Evolutionary conservation across 768 basidiomycete genomes (phyloP).

Genomic region (Tricholoma matsutake): DNA sequence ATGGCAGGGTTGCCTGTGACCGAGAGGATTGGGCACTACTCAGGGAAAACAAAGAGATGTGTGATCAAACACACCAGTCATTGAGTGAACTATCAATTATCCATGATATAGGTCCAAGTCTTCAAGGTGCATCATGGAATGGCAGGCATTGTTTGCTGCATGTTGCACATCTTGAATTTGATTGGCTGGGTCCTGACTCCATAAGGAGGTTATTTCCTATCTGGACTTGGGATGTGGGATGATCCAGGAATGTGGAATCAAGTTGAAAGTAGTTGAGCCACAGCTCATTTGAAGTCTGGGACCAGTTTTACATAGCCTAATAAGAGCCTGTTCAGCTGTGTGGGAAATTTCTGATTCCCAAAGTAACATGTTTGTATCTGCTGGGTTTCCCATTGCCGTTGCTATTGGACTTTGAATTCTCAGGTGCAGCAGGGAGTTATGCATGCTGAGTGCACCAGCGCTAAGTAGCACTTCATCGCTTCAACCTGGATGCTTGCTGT

Average conservation of each 20-base stretch:
- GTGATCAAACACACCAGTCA: neutral
- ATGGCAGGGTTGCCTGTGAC: neutral
- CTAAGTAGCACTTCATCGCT: no score
- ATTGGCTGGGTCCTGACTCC: conserved; percentile 23
- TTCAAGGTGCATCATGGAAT: neutral
- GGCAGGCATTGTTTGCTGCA: neutral
- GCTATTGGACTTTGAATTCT: no score
- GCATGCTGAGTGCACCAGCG: no score
- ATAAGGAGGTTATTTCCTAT: conserved; percentile 57
- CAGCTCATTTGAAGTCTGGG: neutral
- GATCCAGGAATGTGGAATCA: neutral
- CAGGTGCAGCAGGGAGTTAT: no score
- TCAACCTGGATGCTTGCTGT: no score
- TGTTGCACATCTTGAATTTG: neutral
- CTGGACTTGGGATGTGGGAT: neutral
- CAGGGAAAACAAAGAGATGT: neutral
- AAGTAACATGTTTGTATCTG: no score
- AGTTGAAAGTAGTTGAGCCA: neutral
- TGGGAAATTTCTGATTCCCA: no score
- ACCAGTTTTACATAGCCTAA: neutral
- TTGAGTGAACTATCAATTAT: neutral
- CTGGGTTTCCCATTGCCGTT: no score
- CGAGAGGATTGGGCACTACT: neutral
- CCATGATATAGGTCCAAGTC: neutral
- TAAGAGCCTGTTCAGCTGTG: no score